Conservation (phyloP, 352 stramenopile species). For the Globisporangium barbulae region DNA sequence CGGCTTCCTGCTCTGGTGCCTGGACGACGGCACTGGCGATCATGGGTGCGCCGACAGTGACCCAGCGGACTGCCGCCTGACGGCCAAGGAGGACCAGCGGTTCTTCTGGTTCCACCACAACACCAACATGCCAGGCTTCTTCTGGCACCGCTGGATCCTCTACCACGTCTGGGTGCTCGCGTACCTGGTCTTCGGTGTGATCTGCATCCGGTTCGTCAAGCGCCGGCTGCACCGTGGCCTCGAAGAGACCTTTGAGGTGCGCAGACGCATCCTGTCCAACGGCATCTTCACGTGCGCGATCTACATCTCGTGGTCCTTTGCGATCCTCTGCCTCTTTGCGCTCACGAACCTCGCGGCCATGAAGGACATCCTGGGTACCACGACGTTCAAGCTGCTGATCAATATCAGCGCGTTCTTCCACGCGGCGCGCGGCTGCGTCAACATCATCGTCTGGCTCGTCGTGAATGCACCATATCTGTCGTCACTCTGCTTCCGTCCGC, state of each 20-base stretch:
- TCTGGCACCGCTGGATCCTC: conserved; percentile 79
- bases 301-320: conserved; percentile 83
- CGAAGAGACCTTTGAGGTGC: conserved; percentile 85
- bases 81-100: conserved; percentile 24
- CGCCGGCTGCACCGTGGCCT: conserved; percentile 67
- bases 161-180: conserved; percentile 80
- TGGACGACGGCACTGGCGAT: conserved; percentile 33
- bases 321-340: conserved; percentile 67
- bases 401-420: conserved; percentile 79
- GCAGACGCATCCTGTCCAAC: conserved; percentile 69
- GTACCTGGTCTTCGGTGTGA: conserved; percentile 71
- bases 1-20: conserved; percentile 57
- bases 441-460: conserved; percentile 85
- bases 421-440: conserved; percentile 68
- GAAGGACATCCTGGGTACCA: conserved; percentile 34
- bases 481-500: conserved; percentile 21
- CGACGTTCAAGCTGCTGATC: conserved; percentile 56
- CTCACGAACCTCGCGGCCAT: conserved; percentile 46
- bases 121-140: conserved; percentile 69
- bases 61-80: conserved; percentile 10
- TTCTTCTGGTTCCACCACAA: conserved; percentile 88
- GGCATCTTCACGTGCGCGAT: conserved; percentile 78
- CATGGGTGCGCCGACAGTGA: conserved; percentile 13
- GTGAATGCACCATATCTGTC: conserved; percentile 67
- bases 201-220: conserved; percentile 76